Evolutionary conservation across 768 basidiomycete species (phyloP), one percentile per base, ranked within the genome.

Genomic region (Inosperma sp.): DNA sequence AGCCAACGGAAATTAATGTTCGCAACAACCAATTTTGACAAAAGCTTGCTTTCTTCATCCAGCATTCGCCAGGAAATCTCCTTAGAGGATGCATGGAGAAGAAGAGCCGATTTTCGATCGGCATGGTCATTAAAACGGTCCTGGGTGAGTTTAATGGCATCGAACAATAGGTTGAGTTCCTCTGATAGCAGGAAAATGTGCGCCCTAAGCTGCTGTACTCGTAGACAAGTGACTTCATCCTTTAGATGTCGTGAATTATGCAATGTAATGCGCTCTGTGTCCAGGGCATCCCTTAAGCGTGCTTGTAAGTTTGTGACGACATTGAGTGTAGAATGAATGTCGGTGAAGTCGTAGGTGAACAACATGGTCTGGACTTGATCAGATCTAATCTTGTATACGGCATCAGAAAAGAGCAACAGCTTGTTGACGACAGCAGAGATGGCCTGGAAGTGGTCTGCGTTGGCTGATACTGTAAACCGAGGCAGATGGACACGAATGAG

Each of bases 51-150:
- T 33, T 79, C 70, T 37, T 84, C 79, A 60, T 86, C 86, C 13
- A 95, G 69, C 90, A 97, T 93, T 52, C 78, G 78, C 93, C 93
- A 98, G 1, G 88, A 91, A 39, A 98, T 84, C 64, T 93, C 88
- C 5, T 83, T 80, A 0, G 91, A 91, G 5, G 82, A 83, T 1
- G 91, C 86, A 53, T 88, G 84, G 25, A 95, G 68, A 45, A 89
- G 76, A 39, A 93, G 74, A 2, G 91, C 88, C 1, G 88, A 87
- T 60, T 88, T 89, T 56, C 84, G 81, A 56, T 87, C 85, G 4
- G 80, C 74, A 51, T 68, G 78, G 55, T 81, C 77, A 56, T 81
- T 80, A 42, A 70, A 78, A 56, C 85, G 82, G 59, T 90, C 87
- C 65, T 92, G 90, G 26, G 85, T 87, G 45, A 88, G 73, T 53